These are phyloP conservation scores for Kuraishia molischiana DNA, from an alignment of 805 yeast genomes.

Conservation along the genomic window DNA sequence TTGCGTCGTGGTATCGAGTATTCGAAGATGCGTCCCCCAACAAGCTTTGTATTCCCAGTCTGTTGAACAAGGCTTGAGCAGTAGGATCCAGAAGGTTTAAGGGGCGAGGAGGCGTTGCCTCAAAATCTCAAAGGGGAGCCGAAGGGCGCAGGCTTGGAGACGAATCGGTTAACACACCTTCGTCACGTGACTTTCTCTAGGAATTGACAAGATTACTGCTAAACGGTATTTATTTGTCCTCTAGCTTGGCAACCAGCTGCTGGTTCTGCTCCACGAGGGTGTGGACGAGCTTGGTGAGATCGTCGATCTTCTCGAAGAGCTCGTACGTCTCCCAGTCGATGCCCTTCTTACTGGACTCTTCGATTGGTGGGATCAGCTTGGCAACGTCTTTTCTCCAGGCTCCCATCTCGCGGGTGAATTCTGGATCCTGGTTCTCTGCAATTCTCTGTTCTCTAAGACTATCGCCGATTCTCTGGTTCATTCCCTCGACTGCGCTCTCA, in stretches of 20 bases:
- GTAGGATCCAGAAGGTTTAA: too few relatives aligned
- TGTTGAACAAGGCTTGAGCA: too few relatives aligned
- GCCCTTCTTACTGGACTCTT: slow-evolving; percentile 41
- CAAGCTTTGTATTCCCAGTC: too few relatives aligned
- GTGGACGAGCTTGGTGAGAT: slow-evolving; percentile 29
- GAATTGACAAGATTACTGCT: too few relatives aligned
- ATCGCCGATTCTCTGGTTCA: slow-evolving; percentile 19
- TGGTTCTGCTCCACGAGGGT: slow-evolving; percentile 9
- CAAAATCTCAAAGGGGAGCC: too few relatives aligned
- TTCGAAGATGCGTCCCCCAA: too few relatives aligned
- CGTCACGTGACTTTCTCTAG: too few relatives aligned
- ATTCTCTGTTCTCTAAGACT: slow-evolving; percentile 39
- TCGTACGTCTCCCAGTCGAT: slow-evolving; percentile 57
- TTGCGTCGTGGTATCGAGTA: too few relatives aligned
- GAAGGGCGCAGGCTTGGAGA: too few relatives aligned
- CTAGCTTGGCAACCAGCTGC: neutral
- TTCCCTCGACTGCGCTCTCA: slow-evolving; percentile 14
- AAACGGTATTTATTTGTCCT: too few relatives aligned
- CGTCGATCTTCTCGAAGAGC: slow-evolving; percentile 41
- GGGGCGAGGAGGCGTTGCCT: too few relatives aligned
- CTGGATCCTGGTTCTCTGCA: slow-evolving; percentile 65
- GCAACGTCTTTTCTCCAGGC: slow-evolving; percentile 44
- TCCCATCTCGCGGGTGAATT: slow-evolving; percentile 40
- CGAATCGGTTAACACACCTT: too few relatives aligned
- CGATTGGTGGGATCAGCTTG: slow-evolving; percentile 47